These are phyloP conservation scores for Ceratobasidium sp. DNA, from an alignment of 1,284 basidiomycete genomes.

Conservation along the genomic window DNA sequence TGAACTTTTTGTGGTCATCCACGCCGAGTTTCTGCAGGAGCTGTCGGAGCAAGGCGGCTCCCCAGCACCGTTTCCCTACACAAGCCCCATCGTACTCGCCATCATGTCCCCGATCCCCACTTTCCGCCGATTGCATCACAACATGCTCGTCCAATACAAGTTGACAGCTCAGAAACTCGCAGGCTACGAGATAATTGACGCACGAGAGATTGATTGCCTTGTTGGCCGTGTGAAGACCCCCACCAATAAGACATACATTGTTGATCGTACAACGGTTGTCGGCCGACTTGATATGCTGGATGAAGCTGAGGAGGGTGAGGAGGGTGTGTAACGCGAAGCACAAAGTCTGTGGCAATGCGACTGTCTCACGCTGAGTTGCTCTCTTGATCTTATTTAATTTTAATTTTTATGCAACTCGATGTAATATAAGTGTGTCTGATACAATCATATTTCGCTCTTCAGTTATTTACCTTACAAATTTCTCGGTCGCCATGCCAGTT, in stretches of 20 bases:
- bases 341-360: no score
- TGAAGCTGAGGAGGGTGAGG: no score
- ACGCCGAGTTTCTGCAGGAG: constrained; percentile 9
- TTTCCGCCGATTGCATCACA: neutral
- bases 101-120: neutral
- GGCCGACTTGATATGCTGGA: constrained; percentile 20
- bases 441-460: no score
- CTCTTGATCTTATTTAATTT: no score
- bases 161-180: no score
- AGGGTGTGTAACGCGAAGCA: no score
- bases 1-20: constrained; percentile 5
- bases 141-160: constrained; percentile 22
- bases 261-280: constrained; percentile 52
- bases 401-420: no score
- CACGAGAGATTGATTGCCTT: constrained; percentile 15
- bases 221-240: neutral
- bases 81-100: neutral
- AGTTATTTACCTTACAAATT: no score
- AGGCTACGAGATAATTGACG: neutral
- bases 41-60: constrained; percentile 25
- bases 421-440: no score
- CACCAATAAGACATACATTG: constrained; percentile 52
- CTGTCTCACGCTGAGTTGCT: no score
- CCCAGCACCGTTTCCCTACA: neutral
- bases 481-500: no score